A percentile compares a stretch with the other conserved stretches of the same genome.
Evolutionary conservation across 2,329 filamentous ascomycete genomes (phyloP).

Genomic region (Coniella vitis): DNA sequence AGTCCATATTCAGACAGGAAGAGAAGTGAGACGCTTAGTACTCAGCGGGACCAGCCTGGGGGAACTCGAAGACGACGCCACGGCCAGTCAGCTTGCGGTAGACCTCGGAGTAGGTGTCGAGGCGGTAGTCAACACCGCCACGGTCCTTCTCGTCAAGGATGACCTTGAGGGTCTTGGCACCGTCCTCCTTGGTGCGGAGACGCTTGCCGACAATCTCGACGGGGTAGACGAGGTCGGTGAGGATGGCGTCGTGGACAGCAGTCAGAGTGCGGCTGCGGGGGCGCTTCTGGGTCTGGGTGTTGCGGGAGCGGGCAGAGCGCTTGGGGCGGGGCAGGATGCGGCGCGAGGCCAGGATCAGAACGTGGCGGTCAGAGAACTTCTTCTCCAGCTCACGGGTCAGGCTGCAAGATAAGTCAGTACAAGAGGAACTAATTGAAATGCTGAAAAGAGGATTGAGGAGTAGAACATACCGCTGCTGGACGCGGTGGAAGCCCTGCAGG

Average conservation of each 20-base stretch:
- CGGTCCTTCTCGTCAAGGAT: conserved; percentile 99
- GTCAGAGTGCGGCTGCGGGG: conserved; percentile 96
- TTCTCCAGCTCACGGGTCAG: conserved; percentile 99
- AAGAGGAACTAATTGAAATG: not conserved
- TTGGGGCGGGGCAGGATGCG: conserved; percentile 98
- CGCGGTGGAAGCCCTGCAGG: conserved; percentile 97
- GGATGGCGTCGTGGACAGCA: conserved; percentile 97
- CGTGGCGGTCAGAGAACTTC: conserved; percentile 99
- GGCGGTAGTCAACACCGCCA: conserved; percentile 97
- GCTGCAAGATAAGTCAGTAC: conserved; percentile 37
- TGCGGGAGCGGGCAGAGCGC: conserved; percentile 94
- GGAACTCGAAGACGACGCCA: conserved; percentile 97
- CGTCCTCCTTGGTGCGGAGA: conserved; percentile 96
- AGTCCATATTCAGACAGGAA: not conserved
- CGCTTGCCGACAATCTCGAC: conserved; percentile 99
- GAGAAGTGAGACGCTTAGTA: conserved; percentile 61
- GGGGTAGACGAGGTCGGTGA: conserved; percentile 96
- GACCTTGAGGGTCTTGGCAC: conserved; percentile 97
- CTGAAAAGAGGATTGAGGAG: not conserved
- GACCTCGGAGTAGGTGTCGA: conserved; percentile 99
- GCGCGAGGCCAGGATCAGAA: conserved; percentile 97
- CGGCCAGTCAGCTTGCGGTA: conserved; percentile 97
- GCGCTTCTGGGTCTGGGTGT: conserved; percentile 97
- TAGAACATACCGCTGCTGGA: conserved; percentile 90
- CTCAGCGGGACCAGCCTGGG: conserved; percentile 70